Conservation (phyloP, 495 filamentous ascomycete genomes). For the Glarea lozoyensis region DNA sequence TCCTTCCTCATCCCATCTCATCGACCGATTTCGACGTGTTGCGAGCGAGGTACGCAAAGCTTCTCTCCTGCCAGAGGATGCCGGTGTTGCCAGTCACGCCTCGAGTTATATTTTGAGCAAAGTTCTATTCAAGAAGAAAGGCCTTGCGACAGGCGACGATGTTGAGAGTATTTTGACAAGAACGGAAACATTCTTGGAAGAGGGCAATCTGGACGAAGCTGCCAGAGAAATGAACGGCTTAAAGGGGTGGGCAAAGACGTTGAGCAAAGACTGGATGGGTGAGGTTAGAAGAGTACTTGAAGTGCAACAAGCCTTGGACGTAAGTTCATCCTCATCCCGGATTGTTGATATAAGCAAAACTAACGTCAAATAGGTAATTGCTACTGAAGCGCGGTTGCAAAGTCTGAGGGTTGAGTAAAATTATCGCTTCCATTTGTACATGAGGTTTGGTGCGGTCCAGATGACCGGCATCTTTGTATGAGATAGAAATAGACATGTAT, state of each 20-base stretch:
- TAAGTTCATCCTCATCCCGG: conserved; percentile 36
- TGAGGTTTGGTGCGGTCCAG: conserved; percentile 4
- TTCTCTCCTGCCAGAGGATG: conserved; percentile 79
- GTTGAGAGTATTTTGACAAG: conserved; percentile 88
- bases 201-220: conserved; percentile 83
- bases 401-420: conserved; percentile 46
- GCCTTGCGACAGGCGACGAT: conserved; percentile 77
- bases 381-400: conserved; percentile 52
- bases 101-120: conserved; percentile 82
- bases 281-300: conserved; percentile 86
- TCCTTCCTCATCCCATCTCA: conserved; percentile 68
- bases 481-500: conserved; percentile 22
- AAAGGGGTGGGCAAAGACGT: conserved; percentile 84
- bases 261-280: conserved; percentile 85
- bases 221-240: conserved; percentile 92
- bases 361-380: conserved; percentile 38
- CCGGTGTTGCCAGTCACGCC: conserved; percentile 87
- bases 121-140: conserved; percentile 87
- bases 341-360: neutral
- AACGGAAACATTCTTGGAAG: conserved; percentile 80
- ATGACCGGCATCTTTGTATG: conserved; percentile 11
- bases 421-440: conserved; percentile 17
- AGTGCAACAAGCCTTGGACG: conserved; percentile 91
- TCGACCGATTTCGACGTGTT: conserved; percentile 95
- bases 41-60: conserved; percentile 91